Percentiles rank a stretch among this genome's conserved stretches.
Conservation (phyloP, 345 rosid genomes). For the Eucalyptus marginata region DNA sequence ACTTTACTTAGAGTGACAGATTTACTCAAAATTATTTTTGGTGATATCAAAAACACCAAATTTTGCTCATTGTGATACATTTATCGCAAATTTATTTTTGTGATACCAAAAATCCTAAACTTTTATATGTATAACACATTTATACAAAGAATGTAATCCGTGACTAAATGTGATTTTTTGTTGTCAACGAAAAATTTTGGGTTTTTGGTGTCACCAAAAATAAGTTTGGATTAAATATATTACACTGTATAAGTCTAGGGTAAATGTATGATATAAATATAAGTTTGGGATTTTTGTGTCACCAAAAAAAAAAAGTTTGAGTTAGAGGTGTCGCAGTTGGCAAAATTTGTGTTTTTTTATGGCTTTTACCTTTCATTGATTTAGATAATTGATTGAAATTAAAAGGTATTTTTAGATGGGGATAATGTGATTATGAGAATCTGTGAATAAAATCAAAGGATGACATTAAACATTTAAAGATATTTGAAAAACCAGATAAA, state of each 20-base stretch:
- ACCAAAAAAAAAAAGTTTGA: no score
- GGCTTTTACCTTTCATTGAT: background rate
- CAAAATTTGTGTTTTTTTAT: no score
- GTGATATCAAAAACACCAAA: fast-evolving
- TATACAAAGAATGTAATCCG: fast-evolving
- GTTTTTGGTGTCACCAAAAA: no score
- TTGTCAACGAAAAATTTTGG: no score
- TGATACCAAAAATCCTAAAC: no score
- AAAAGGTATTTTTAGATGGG: background rate
- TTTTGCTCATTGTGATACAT: fast-evolving
- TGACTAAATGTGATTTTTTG: no score
- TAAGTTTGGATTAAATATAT: no score
- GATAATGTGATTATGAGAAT: background rate
- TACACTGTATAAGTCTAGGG: fast-evolving
- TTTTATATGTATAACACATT: no score
- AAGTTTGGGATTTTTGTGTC: no score
- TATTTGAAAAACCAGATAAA: background rate
- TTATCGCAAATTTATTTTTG: fast-evolving
- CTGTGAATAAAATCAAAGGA: background rate
- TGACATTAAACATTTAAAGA: background rate
- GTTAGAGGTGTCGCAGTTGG: no score
- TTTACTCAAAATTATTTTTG: no score
- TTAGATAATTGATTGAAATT: background rate
- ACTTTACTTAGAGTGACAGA: fast-evolving
- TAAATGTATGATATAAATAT: no score